Conservation (phyloP, 192 early-diverging fungal genomes). For the Backusella mclennaniae region DNA sequence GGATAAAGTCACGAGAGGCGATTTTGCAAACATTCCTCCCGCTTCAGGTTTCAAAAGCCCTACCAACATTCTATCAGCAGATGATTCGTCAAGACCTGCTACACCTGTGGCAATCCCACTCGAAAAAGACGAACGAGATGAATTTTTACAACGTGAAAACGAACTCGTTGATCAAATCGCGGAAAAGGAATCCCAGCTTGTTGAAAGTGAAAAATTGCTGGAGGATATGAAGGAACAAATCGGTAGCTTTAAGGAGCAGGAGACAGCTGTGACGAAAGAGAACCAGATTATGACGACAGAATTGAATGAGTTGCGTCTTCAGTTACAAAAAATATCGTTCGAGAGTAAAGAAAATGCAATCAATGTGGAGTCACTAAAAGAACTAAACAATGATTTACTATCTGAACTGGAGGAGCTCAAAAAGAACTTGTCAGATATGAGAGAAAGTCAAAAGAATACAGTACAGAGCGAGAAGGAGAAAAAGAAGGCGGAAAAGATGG, state of each 20-base stretch:
- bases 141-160: slow-evolving; percentile 93
- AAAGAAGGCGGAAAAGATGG: slow-evolving; percentile 82
- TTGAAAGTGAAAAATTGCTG: slow-evolving; percentile 54
- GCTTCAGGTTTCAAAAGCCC: slow-evolving; percentile 48
- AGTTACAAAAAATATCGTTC: slow-evolving; percentile 87
- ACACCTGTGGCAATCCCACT: slow-evolving; percentile 75
- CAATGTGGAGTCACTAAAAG: slow-evolving; percentile 85
- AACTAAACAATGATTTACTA: slow-evolving; percentile 77
- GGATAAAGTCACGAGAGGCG: slow-evolving; percentile 49
- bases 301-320: slow-evolving; percentile 75
- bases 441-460: slow-evolving; percentile 45
- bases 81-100: slow-evolving; percentile 55
- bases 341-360: slow-evolving; percentile 88
- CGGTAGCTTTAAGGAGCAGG: slow-evolving; percentile 62
- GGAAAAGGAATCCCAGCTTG: slow-evolving; percentile 86
- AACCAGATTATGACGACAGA: slow-evolving; percentile 73
- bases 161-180: slow-evolving; percentile 92
- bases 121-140: slow-evolving; percentile 90
- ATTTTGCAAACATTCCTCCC: slow-evolving; percentile 34
- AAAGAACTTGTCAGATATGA: slow-evolving; percentile 58
- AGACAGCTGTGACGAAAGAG: slow-evolving; percentile 50
- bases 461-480: slow-evolving; percentile 72
- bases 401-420: slow-evolving; percentile 75
- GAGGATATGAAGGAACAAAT: slow-evolving; percentile 76
- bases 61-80: slow-evolving; percentile 13